Base-by-base conservation (phyloP, 2,329 filamentous ascomycete genomes). In the Trichoderma citrinoviride region DNA sequence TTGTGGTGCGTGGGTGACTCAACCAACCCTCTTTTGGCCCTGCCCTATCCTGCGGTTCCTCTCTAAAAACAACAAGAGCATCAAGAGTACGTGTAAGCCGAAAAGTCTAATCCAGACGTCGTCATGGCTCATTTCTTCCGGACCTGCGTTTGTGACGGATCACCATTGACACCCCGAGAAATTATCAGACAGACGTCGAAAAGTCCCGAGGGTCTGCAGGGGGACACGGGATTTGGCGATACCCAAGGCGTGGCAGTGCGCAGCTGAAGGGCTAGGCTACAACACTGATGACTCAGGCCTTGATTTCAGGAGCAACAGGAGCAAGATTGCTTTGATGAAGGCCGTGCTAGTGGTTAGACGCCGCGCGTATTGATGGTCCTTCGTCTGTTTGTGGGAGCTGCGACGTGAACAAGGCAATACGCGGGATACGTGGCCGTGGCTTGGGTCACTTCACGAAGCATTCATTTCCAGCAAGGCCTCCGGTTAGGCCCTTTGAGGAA, bases 261-360 rank as follows among this genome's bases (percentile, higher is more conserved):
- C 43, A 47, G 55, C 63, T 60, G 63, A 60, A 61, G 61, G 43
- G 46, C 41, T 50, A 65, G 63, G 63, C 55, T 65, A 60, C 63
- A 50, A 53, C 47, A 41, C 46, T 60, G 63, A 60, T 65, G 63
- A 65, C 55, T 65, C 63, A 65, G 60, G 25, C 27, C 37, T n/a
- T 27, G 29, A 56, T 49, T 49, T 41, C 21, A 64, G 49, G 27
- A 40, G 57, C 49, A 46, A 46, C n/a, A 37, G 56, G 56, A 43
- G 27, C 12, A 43, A 7, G 19, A 54, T 19, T n/a, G 40, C 25
- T 53, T 44, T 46, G 43, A 19, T 27, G 49, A 43, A 21, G n/a
- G 40, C 25, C 33, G n/a, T 54, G 60, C 40, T 54, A 54, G 49
- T 21, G 44, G 27, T 44, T 44, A 46, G 56, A 62, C 46, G 19